Conservation (phyloP, 495 filamentous ascomycete genomes). For the Neurospora sp. region DNA sequence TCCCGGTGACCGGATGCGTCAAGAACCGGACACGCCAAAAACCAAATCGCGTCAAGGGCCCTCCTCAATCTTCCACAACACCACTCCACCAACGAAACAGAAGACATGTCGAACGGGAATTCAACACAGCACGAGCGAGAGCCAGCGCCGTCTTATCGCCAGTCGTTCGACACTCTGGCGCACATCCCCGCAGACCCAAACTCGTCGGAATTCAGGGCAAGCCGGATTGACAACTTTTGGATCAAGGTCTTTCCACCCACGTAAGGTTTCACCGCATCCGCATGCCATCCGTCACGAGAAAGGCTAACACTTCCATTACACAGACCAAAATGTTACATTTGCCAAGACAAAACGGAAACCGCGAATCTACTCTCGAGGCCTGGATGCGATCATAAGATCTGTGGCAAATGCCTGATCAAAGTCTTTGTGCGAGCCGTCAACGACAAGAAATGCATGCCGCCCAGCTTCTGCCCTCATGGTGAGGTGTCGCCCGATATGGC, state of each 20-base stretch:
- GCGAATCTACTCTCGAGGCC: not conserved
- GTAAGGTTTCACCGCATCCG: not conserved
- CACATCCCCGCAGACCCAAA: not conserved
- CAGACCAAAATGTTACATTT: not conserved
- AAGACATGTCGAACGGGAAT: not conserved
- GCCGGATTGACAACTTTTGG: not conserved
- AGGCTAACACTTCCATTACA: not conserved
- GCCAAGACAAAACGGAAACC: not conserved
- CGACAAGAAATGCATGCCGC: not conserved
- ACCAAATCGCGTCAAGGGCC: not conserved
- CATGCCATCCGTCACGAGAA: not conserved
- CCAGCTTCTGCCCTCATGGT: not conserved
- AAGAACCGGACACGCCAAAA: not conserved
- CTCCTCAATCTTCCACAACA: not conserved
- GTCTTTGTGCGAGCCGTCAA: not conserved
- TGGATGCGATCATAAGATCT: not conserved
- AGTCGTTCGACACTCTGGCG: not conserved
- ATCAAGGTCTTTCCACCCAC: not conserved
- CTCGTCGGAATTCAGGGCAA: not conserved
- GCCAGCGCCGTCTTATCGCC: not conserved
- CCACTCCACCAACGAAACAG: not conserved
- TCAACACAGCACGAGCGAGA: not conserved
- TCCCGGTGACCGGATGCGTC: not conserved
- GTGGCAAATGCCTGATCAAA: not conserved
- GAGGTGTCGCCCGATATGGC: not conserved